Evolutionary conservation across 2,329 filamentous ascomycete genomes (phyloP).

Genomic region (Dissoconium aciculare): DNA sequence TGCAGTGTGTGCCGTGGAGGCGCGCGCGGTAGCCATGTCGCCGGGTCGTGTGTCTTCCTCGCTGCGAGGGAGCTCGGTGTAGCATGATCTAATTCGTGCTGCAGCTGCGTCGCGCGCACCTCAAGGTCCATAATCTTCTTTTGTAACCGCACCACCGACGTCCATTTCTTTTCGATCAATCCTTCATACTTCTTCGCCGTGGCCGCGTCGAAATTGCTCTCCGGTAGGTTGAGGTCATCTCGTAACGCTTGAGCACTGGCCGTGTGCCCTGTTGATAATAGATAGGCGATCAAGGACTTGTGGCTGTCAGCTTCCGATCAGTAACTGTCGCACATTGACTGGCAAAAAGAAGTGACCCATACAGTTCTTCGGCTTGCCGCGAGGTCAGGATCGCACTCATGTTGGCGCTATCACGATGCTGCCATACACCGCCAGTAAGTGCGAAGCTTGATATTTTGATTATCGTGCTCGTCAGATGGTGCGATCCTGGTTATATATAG

Average conservation of each 20-base stretch:
- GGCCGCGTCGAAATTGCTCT: slow-evolving; percentile 54
- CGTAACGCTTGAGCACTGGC: slow-evolving; percentile 57
- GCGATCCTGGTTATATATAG: no score
- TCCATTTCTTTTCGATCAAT: slow-evolving; percentile 96
- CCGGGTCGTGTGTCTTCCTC: slow-evolving; percentile 67
- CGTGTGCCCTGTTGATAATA: slow-evolving; percentile 56
- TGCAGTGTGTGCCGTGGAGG: slow-evolving; percentile 70
- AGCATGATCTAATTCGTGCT: slow-evolving; percentile 70
- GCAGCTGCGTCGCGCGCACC: slow-evolving; percentile 53
- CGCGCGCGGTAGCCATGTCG: slow-evolving; percentile 70
- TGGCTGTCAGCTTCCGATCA: slow-evolving; percentile 44
- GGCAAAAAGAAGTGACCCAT: slow-evolving; percentile 28
- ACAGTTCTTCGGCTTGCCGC: slow-evolving; percentile 82
- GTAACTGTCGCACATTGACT: slow-evolving; percentile 10
- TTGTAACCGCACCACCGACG: slow-evolving; percentile 80
- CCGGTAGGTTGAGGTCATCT: slow-evolving; percentile 58
- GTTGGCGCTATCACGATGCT: no score
- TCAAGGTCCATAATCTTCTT: slow-evolving; percentile 98
- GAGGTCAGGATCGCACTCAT: slow-evolving; percentile 66
- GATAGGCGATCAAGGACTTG: slow-evolving; percentile 85
- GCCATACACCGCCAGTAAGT: no score
- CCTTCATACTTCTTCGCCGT: slow-evolving; percentile 92
- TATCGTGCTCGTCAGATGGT: no score
- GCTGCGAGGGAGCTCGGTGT: slow-evolving; percentile 61
- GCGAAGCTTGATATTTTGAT: no score